phyloP scores from a whole-genome alignment of 495 filamentous ascomycete species.

The Podospora pseudopauciseta region DNA sequence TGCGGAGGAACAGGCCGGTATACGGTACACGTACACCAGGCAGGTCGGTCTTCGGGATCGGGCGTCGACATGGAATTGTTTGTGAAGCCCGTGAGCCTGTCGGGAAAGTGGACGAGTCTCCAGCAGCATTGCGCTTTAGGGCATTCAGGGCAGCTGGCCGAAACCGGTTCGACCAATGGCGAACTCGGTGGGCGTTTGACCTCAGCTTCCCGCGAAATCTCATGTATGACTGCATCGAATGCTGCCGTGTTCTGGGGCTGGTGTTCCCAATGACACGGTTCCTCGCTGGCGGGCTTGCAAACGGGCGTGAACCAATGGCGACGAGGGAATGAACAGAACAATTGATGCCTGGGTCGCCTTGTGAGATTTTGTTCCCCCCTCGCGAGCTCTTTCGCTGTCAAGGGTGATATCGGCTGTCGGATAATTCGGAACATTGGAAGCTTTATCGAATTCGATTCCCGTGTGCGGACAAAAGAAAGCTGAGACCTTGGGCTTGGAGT shows the following conservation, averaged over 20 bases:
- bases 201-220: slow-evolving; percentile 28
- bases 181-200: slow-evolving; percentile 26
- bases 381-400: not conserved
- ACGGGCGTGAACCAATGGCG: slow-evolving; percentile 22
- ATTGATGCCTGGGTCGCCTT: slow-evolving; percentile 8
- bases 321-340: slow-evolving; percentile 8
- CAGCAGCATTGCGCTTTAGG: slow-evolving; percentile 7
- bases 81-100: slow-evolving; percentile 3
- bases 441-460: not conserved
- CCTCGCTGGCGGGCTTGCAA: slow-evolving; percentile 16
- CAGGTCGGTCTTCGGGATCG: slow-evolving; percentile 20
- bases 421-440: not conserved
- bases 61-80: slow-evolving; percentile 27
- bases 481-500: not conserved
- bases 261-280: slow-evolving; percentile 27
- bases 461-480: not conserved
- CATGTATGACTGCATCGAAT: slow-evolving; percentile 29
- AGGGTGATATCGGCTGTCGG: not conserved
- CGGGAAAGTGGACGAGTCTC: slow-evolving; percentile 14
- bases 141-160: slow-evolving; percentile 19
- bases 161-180: slow-evolving; percentile 22
- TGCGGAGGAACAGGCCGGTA: not conserved
- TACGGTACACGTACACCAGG: not conserved
- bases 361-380: not conserved
- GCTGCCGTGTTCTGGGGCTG: slow-evolving; percentile 16